A percentile compares a stretch with the other conserved stretches of the same genome.
These are phyloP conservation scores for Debaryomyces prosopidis DNA, from an alignment of 805 yeast species.

Conservation along the genomic window DNA sequence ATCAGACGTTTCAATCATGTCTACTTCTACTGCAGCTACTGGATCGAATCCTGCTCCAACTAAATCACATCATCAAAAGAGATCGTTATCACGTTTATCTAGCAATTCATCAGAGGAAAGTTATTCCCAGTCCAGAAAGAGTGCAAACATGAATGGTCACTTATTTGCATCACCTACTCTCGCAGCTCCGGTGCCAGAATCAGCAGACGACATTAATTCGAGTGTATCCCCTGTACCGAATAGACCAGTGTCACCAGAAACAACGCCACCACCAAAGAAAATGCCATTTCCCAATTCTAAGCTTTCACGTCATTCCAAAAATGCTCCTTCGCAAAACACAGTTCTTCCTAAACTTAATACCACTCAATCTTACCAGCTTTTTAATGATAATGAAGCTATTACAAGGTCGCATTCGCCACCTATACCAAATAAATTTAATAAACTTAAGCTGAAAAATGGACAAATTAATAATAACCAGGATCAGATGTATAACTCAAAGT, in stretches of 20 bases:
- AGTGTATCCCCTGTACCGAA: neutral
- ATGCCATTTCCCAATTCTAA: neutral
- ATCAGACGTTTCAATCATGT: constrained; percentile 38
- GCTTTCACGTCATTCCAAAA: constrained; percentile 1
- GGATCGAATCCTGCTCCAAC: constrained; percentile 5
- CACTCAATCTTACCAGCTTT: neutral
- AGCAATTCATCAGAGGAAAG: constrained; percentile 41
- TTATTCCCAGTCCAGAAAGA: constrained; percentile 2
- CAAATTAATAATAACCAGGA: neutral
- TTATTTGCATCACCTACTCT: neutral
- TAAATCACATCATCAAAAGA: constrained; percentile 19
- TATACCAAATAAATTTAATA: constrained; percentile 17
- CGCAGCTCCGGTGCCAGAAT: neutral
- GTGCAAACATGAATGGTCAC: neutral
- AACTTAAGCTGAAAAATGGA: neutral
- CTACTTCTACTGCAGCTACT: constrained; percentile 24
- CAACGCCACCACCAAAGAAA: neutral
- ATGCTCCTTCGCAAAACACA: neutral
- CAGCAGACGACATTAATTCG: neutral
- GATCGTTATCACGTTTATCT: constrained; percentile 34
- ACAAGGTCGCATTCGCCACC: constrained; percentile 28
- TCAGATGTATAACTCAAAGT: neutral
- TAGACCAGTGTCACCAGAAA: constrained; percentile 7
- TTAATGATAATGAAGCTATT: neutral
- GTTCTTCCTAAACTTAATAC: neutral